Evolutionary conservation across 371 early-diverging fungal genomes (phyloP).

Genomic region (Mortierella sp.): DNA sequence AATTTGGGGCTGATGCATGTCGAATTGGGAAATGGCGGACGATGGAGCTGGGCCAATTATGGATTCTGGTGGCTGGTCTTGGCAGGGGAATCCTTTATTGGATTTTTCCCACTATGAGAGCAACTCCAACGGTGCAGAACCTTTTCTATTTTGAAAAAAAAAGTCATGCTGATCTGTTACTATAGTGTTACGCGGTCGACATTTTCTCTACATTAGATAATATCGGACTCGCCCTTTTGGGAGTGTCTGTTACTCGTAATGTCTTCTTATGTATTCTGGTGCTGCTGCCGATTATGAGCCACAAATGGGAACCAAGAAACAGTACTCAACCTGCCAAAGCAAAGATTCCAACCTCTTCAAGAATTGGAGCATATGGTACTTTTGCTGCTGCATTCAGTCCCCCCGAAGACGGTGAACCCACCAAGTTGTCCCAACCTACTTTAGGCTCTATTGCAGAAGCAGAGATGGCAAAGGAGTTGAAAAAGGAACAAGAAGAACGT

Average conservation of each 20-base stretch:
- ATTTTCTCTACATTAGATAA: background rate
- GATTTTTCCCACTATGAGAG: conserved; percentile 32
- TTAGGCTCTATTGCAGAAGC: conserved; percentile 31
- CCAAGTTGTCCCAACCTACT: background rate
- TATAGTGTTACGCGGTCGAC: background rate
- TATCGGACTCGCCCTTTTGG: conserved; percentile 15
- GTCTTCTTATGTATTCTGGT: conserved; percentile 18
- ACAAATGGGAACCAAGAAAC: conserved; percentile 29
- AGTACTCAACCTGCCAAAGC: conserved; percentile 22
- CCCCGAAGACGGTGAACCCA: conserved; percentile 1
- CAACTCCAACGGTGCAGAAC: background rate
- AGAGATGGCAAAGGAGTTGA: conserved; percentile 33
- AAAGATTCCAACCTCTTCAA: conserved; percentile 11
- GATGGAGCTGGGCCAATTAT: conserved; percentile 56
- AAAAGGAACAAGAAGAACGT: conserved; percentile 30
- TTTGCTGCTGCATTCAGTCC: conserved; percentile 21
- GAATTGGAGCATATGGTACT: conserved; percentile 31
- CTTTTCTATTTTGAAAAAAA: background rate
- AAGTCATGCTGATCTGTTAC: background rate
- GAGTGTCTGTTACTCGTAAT: conserved; percentile 27
- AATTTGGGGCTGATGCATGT: conserved; percentile 40
- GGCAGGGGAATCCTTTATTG: conserved; percentile 40
- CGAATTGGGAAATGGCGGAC: conserved; percentile 33
- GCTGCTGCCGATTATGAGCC: conserved; percentile 29
- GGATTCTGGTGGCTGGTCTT: conserved; percentile 50